phyloP scores from a whole-genome alignment of 768 basidiomycete species.

The Leccinum ochraceum region DNA sequence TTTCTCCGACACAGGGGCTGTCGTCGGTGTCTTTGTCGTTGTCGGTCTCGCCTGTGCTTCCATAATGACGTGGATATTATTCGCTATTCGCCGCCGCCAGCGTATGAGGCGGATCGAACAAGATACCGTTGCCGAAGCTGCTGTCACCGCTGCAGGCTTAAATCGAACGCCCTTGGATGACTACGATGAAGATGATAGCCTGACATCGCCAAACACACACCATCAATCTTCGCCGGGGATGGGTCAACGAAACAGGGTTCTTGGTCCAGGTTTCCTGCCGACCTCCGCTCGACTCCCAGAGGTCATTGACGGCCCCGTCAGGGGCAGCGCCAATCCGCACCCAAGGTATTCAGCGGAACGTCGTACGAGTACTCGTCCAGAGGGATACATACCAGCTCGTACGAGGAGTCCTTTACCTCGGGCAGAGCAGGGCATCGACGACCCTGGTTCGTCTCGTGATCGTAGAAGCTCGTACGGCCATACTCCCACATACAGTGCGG shows the following conservation, averaged over 20 bases:
- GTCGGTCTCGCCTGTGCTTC: conserved; percentile 79
- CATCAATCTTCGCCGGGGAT: conserved; percentile 35
- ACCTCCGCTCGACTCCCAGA: conserved; percentile 39
- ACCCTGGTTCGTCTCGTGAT: conserved; percentile 30
- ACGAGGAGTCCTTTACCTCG: conserved; percentile 49
- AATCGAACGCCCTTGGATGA: conserved; percentile 67
- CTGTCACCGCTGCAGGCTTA: conserved; percentile 70
- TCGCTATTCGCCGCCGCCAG: conserved; percentile 67
- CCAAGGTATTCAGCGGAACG: conserved; percentile 39
- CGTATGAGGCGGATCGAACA: conserved; percentile 62
- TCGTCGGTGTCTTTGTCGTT: conserved; percentile 88
- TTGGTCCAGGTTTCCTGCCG: conserved; percentile 21
- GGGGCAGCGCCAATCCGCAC: conserved; percentile 51
- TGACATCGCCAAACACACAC: conserved; percentile 18
- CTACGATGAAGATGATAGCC: conserved; percentile 50
- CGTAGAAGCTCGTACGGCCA: conserved; percentile 40
- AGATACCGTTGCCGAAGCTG: conserved; percentile 70
- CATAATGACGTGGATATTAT: conserved; percentile 68
- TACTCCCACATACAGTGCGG: conserved; percentile 50
- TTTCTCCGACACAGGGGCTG: conserved; percentile 86
- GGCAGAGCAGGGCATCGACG: conserved; percentile 19
- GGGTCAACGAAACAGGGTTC: conserved; percentile 39
- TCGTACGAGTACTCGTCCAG: conserved; percentile 16
- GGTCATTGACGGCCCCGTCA: conserved; percentile 20
- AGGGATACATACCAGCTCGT: conserved; percentile 48